Conservation (phyloP, 441 rosid species). For the Populus hybrid region DNA sequence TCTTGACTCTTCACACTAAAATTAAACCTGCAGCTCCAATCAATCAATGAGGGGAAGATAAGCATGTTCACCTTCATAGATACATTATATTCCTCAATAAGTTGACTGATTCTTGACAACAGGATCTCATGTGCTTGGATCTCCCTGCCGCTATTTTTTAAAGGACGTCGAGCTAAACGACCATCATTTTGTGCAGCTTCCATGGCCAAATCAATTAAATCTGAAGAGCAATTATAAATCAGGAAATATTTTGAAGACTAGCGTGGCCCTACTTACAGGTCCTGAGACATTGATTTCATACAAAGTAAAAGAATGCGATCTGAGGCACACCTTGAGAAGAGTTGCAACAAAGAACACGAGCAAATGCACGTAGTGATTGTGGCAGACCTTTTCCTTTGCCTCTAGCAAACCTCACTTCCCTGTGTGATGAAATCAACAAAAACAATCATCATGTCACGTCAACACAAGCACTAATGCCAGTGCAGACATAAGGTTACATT, state of each 20-base stretch:
- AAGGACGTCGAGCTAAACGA: conserved; percentile 68
- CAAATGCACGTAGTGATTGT: conserved; percentile 78
- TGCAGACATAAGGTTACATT: not conserved
- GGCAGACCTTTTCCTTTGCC: conserved; percentile 86
- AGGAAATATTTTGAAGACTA: conserved; percentile 7
- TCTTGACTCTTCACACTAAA: not conserved
- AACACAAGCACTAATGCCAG: not conserved
- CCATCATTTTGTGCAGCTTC: conserved; percentile 81
- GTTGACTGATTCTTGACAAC: conserved; percentile 41
- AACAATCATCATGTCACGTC: not conserved
- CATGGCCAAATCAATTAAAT: conserved; percentile 48
- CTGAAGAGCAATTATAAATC: conserved; percentile 34
- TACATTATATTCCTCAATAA: conserved; percentile 35
- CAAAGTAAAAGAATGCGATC: conserved; percentile 16
- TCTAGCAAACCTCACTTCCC: conserved; percentile 67
- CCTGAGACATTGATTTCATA: conserved; percentile 9
- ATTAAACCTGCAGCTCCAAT: not conserved
- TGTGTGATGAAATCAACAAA: conserved; percentile 33
- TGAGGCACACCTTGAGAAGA: conserved; percentile 46
- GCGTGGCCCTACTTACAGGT: not conserved
- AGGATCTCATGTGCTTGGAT: conserved; percentile 61
- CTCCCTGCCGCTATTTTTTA: conserved; percentile 47
- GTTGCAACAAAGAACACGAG: conserved; percentile 64
- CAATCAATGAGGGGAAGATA: not conserved
- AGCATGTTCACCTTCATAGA: conserved; percentile 50